Percentiles rank a stretch among this genome's conserved stretches.
These are phyloP conservation scores for Colletotrichum sp. DNA, from an alignment of 2,329 filamentous ascomycete species.

Conservation along the genomic window DNA sequence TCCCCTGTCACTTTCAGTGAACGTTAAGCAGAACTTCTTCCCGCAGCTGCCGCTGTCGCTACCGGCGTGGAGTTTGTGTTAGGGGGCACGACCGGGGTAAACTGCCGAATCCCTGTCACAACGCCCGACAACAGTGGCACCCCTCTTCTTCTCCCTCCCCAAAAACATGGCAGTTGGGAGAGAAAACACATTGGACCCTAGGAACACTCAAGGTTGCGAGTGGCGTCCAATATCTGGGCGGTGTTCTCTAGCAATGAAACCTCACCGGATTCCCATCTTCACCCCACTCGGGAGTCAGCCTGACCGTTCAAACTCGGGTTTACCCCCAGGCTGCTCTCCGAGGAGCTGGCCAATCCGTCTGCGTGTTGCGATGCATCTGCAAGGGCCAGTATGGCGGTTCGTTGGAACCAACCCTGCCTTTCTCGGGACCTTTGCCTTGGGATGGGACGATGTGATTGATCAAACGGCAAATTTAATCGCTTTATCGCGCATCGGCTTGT, in stretches of 20 bases:
- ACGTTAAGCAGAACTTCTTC: background rate
- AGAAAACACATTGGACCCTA: background rate
- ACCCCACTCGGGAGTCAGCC: background rate
- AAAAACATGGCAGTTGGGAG: background rate
- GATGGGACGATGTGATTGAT: background rate
- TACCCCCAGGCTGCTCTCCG: background rate
- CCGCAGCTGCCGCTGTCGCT: background rate
- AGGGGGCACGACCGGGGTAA: constrained; percentile 6
- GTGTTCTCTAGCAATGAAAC: background rate
- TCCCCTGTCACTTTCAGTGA: background rate
- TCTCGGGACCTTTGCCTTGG: background rate
- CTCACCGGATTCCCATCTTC: background rate
- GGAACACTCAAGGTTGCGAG: background rate
- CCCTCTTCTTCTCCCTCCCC: background rate
- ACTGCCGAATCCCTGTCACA: background rate
- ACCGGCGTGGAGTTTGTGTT: background rate
- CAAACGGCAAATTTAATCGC: background rate
- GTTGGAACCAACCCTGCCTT: background rate
- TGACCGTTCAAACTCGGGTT: background rate
- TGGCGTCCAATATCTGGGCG: background rate
- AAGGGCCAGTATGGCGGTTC: background rate
- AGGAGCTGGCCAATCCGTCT: background rate
- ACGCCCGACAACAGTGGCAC: background rate
- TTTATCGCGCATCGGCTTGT: background rate
- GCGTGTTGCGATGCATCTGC: background rate